A percentile compares a stretch with the other conserved stretches of the same genome.
Evolutionary conservation across 257 asterid species (phyloP).

Genomic region (Solanum sitiens): DNA sequence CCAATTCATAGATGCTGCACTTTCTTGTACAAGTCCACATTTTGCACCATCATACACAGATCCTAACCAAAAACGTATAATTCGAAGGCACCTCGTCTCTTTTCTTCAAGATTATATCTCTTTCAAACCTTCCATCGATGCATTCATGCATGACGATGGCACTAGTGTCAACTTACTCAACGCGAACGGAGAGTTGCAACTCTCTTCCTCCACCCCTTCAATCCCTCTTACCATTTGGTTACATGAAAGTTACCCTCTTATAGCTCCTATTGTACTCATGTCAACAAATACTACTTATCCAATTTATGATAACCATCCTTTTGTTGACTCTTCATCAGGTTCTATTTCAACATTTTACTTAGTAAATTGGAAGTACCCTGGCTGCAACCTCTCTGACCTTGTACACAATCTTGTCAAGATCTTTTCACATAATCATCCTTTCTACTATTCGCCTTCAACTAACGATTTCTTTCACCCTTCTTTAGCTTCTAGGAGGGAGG

Average conservation of each 20-base stretch:
- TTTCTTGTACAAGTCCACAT: slow-evolving; percentile 28
- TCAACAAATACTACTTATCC: not conserved
- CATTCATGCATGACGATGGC: slow-evolving; percentile 50
- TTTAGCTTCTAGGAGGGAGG: slow-evolving; percentile 34
- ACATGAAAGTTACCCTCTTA: slow-evolving; percentile 48
- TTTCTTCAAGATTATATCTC: slow-evolving; percentile 41
- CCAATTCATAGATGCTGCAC: slow-evolving; percentile 49
- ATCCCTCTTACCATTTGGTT: slow-evolving; percentile 48
- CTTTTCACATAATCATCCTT: slow-evolving; percentile 39
- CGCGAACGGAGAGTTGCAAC: slow-evolving; percentile 25
- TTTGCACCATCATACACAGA: slow-evolving; percentile 39
- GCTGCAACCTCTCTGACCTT: slow-evolving; percentile 32
- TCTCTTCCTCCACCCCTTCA: slow-evolving; percentile 18
- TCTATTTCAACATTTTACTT: slow-evolving; percentile 28
- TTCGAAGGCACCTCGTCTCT: slow-evolving; percentile 41
- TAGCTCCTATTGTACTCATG: slow-evolving; percentile 37
- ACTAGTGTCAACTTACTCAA: slow-evolving; percentile 34
- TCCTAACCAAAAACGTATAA: slow-evolving; percentile 61
- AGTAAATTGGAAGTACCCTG: slow-evolving; percentile 20
- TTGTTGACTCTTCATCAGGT: slow-evolving; percentile 48
- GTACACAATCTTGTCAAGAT: slow-evolving; percentile 29
- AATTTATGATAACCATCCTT: slow-evolving; percentile 31
- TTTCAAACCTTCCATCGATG: slow-evolving; percentile 32
- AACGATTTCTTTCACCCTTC: slow-evolving; percentile 12
- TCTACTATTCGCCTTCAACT: slow-evolving; percentile 2